phyloP scores from a whole-genome alignment of 2,329 filamentous ascomycete genomes.

The Paecilomyces sp. region DNA sequence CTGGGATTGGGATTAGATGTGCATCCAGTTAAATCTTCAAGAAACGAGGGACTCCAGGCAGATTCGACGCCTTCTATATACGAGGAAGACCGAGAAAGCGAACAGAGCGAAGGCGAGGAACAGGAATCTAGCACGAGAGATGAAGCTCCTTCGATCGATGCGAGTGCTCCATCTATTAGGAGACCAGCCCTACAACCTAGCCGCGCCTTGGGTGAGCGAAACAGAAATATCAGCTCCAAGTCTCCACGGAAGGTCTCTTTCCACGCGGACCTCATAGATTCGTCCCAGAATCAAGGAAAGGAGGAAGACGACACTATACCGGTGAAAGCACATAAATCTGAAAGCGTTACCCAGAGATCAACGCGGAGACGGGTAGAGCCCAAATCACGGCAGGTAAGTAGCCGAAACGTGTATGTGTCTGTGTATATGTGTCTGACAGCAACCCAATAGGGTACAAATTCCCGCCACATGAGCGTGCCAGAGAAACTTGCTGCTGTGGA shows the following conservation, averaged over 20 bases:
- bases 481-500: conserved; percentile 39
- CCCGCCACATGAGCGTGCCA: conserved; percentile 26
- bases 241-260: conserved; percentile 32
- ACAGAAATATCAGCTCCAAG: conserved; percentile 25
- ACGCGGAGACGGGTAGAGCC: conserved; percentile 19
- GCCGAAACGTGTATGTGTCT: background rate
- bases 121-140: conserved; percentile 14
- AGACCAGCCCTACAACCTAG: conserved; percentile 10
- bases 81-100: conserved; percentile 20
- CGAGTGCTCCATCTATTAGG: conserved; percentile 7
- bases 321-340: conserved; percentile 25
- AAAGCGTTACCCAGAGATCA: conserved; percentile 20
- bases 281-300: conserved; percentile 15
- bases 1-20: conserved; percentile 35
- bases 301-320: conserved; percentile 26
- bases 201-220: conserved; percentile 29
- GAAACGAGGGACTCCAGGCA: conserved; percentile 7
- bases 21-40: conserved; percentile 12
- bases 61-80: conserved; percentile 14
- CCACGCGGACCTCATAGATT: conserved; percentile 22
- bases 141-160: conserved; percentile 4
- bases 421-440: background rate
- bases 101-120: conserved; percentile 19
- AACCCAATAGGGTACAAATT: conserved; percentile 7
- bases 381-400: conserved; percentile 23